A percentile compares a stretch with the other conserved stretches of the same genome.
Conservation (phyloP, 2,329 filamentous ascomycete genomes). For the Penicillium sp. region DNA sequence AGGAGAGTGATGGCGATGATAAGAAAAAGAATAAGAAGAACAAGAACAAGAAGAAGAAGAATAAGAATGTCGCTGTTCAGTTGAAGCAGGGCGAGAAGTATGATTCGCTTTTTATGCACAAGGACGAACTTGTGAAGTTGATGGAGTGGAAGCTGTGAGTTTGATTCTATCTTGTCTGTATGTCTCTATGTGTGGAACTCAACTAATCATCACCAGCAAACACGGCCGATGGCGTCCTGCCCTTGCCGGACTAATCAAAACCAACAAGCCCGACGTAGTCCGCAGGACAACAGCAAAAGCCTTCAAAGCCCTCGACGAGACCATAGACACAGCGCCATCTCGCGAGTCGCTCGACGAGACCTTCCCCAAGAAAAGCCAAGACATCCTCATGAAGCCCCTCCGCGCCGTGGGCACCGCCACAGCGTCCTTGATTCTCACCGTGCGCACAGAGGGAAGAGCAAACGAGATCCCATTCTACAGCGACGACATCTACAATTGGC, state of each 20-base stretch:
- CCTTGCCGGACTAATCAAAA: slow-evolving; percentile 37
- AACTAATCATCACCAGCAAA: slow-evolving; percentile 25
- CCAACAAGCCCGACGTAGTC: slow-evolving; percentile 27
- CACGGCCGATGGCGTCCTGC: slow-evolving; percentile 39
- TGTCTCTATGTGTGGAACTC: background rate
- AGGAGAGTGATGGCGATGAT: background rate
- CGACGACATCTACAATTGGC: slow-evolving; percentile 39
- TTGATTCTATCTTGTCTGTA: slow-evolving; percentile 19
- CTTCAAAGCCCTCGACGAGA: slow-evolving; percentile 17
- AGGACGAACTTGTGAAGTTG: slow-evolving; percentile 33
- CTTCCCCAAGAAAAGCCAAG: slow-evolving; percentile 31
- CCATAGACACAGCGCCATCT: slow-evolving; percentile 7
- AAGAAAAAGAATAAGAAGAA: slow-evolving; percentile 9
- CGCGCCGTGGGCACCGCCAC: slow-evolving; percentile 42
- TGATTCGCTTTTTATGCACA: slow-evolving; percentile 16
- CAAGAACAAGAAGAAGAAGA: slow-evolving; percentile 13
- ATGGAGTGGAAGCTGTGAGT: slow-evolving; percentile 45
- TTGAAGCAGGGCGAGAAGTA: slow-evolving; percentile 18
- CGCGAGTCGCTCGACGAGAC: slow-evolving; percentile 11
- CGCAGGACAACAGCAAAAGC: slow-evolving; percentile 26
- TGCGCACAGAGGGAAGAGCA: slow-evolving; percentile 19
- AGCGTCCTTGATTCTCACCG: slow-evolving; percentile 39
- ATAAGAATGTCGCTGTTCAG: slow-evolving; percentile 8
- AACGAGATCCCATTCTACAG: slow-evolving; percentile 39
- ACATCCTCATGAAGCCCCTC: slow-evolving; percentile 31